Conservation (phyloP, 768 basidiomycete species). For the Russula emetica region DNA sequence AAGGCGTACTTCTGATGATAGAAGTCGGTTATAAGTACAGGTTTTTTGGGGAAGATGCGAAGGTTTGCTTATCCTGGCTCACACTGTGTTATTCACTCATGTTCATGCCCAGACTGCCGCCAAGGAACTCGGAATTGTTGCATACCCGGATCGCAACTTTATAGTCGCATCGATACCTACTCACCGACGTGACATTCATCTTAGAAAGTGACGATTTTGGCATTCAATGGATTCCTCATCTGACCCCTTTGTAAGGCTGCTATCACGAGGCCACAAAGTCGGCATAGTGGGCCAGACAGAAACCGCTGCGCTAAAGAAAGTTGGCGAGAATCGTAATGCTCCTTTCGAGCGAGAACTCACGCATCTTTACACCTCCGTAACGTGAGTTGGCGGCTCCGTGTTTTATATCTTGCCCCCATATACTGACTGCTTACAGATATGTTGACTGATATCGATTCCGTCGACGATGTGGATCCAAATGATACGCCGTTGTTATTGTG, state of each 20-base stretch:
- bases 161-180: slow-evolving; percentile 69
- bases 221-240: not conserved
- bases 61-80: slow-evolving; percentile 38
- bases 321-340: slow-evolving; percentile 64
- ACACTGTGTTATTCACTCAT: not conserved
- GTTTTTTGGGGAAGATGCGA: slow-evolving; percentile 83
- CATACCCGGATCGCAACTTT: slow-evolving; percentile 68
- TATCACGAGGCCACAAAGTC: slow-evolving; percentile 76
- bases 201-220: slow-evolving; percentile 58
- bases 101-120: slow-evolving; percentile 48
- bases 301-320: slow-evolving; percentile 87
- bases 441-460: slow-evolving; percentile 75
- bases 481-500: slow-evolving; percentile 70
- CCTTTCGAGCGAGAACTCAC: slow-evolving; percentile 73
- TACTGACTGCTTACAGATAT: slow-evolving; percentile 47
- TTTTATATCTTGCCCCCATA: not conserved
- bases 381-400: slow-evolving; percentile 47
- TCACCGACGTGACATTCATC: slow-evolving; percentile 61
- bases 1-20: slow-evolving; percentile 67
- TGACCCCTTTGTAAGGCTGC: slow-evolving; percentile 44
- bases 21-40: slow-evolving; percentile 82
- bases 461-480: slow-evolving; percentile 54
- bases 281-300: slow-evolving; percentile 81
- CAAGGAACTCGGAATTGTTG: slow-evolving; percentile 73
- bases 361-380: slow-evolving; percentile 80